Base-by-base conservation (phyloP, 306 rosid species). In the Leucaena leucocephala region DNA sequence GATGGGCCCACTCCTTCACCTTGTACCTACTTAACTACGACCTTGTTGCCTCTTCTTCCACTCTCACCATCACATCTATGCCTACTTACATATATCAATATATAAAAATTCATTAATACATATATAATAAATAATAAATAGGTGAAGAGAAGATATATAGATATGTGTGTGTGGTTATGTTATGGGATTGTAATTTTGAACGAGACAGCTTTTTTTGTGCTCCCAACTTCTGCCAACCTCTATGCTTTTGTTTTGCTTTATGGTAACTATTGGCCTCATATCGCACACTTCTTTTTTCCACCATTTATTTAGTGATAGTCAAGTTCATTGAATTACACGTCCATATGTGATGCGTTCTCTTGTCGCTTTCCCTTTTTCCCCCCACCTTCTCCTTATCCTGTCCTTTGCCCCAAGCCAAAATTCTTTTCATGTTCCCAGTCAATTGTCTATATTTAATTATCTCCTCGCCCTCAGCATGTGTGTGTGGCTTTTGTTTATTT, bases 181-280 rank as follows among this genome's bases (percentile, higher is more conserved):
- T 14, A 35, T 68, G 35, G 5, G 14, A 13, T 83, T 69, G 74
- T 40, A 45, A 66, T 71, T 80, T 62, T 59, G 74, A 80, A 79
- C 72, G 76, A 50, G 62, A 71, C 63, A 40, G 62, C 81, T 65
- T 72, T 58, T 7, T 21, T 5, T 68, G 27, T 80, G 84, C 84
- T 70, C 89, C 82, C 22, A 80, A 85, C 84, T 82, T 86, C 78
- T 76, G 84, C 64, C 72, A 59, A 82, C 52, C 52, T 68, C 68
- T 54, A 46, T 34, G 34, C 42, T 42, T 69, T 12, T 76, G 44
- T 54, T 80, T 72, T 75, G 68, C 38, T 82, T 76, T 65, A 40
- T 78, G 64, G 61, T 74, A 68, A 70, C 75, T 84, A 50, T 50
- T 80, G 76, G 82, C 40, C 40, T 66, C 34, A 36, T 73, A 8